A percentile compares a stretch with the other conserved stretches of the same genome.
Conservation (phyloP, 1,139 yeast species). For the Saccharomycopsis crataegensis region DNA sequence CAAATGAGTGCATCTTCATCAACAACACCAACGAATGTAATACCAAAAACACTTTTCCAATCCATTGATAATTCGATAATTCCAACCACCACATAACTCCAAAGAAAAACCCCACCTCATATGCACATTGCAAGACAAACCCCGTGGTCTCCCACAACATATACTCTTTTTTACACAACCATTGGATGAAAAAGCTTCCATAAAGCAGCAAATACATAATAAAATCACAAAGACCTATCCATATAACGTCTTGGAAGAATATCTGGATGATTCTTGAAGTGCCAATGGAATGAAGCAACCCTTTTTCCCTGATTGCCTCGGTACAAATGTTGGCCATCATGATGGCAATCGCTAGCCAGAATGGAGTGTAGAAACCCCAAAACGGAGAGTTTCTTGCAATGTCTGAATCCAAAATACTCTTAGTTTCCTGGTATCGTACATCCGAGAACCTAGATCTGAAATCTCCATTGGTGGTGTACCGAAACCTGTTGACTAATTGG, state of each 20-base stretch:
- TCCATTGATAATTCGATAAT: slow-evolving; percentile 62
- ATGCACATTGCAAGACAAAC: slow-evolving; percentile 49
- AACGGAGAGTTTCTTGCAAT: slow-evolving; percentile 26
- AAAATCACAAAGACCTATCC: slow-evolving; percentile 63
- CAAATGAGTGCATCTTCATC: slow-evolving; percentile 92
- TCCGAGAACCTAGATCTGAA: slow-evolving; percentile 39
- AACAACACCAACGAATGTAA: slow-evolving; percentile 78
- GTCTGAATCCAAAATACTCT: slow-evolving; percentile 40
- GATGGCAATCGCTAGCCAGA: slow-evolving; percentile 61
- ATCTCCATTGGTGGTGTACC: slow-evolving; percentile 28
- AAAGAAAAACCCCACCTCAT: slow-evolving; percentile 43
- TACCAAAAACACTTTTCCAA: slow-evolving; percentile 73
- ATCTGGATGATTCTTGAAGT: slow-evolving; percentile 45
- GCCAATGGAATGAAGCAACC: slow-evolving; percentile 28
- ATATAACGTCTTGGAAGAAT: slow-evolving; percentile 47
- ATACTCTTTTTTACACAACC: slow-evolving; percentile 34
- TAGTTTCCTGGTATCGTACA: slow-evolving; percentile 31
- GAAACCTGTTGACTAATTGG: not conserved
- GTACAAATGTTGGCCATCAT: slow-evolving; percentile 42
- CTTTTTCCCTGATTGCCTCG: slow-evolving; percentile 31
- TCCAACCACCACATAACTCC: slow-evolving; percentile 47
- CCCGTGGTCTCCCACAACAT: slow-evolving; percentile 58
- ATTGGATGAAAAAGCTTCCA: slow-evolving; percentile 49
- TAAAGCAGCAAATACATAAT: slow-evolving; percentile 62
- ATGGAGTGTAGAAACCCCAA: slow-evolving; percentile 60